phyloP scores from a whole-genome alignment of 257 asterid species.

The Nicotiana tabacum region DNA sequence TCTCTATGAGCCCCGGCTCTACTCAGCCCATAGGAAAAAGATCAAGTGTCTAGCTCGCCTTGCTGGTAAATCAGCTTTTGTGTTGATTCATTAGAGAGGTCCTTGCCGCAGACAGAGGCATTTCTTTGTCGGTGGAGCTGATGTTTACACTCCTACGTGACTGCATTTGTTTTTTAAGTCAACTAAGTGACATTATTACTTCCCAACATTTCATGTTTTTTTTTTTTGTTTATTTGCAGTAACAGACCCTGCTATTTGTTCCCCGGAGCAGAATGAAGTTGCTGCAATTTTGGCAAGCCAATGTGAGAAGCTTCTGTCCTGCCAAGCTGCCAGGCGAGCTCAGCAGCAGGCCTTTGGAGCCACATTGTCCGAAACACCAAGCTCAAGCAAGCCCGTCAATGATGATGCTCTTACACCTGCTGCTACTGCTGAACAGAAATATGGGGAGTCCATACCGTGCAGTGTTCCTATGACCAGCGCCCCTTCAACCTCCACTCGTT shows the following conservation, averaged over 20 bases:
- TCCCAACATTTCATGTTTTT: neutral
- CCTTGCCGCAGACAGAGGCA: neutral
- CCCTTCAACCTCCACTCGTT: neutral
- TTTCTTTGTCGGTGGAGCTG: neutral
- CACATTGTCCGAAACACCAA: neutral
- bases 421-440: neutral
- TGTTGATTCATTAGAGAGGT: neutral
- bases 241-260: neutral
- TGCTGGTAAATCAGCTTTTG: neutral
- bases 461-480: neutral
- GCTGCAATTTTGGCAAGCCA: conserved; percentile 10
- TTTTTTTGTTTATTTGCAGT: neutral
- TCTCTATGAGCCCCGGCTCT: neutral
- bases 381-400: neutral
- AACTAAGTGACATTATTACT: neutral
- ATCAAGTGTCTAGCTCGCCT: neutral
- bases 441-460: neutral
- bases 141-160: neutral
- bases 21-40: neutral
- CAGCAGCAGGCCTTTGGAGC: neutral
- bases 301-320: neutral
- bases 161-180: neutral
- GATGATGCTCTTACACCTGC: neutral
- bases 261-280: neutral
- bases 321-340: neutral